Evolutionary conservation across 257 asterid genomes (phyloP), one percentile per base, ranked within the genome.

Genomic region (Ligustrum vulgare): DNA sequence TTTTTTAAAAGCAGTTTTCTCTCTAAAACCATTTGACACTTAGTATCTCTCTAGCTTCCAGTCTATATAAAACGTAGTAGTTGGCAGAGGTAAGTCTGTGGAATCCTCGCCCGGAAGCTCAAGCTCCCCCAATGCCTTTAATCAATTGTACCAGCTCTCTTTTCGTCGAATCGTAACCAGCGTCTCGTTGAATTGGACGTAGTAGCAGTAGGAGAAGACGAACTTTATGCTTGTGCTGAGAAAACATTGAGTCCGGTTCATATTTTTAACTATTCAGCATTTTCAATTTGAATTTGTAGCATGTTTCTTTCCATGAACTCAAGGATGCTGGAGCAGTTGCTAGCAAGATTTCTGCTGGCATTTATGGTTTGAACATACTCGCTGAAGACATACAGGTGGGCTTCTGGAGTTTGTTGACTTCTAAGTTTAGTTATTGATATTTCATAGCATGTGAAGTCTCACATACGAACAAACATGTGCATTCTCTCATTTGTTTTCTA

Each of bases 321-420:
- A 87, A 78, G 80, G 99, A 95, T 84, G 91, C 94, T 54, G 98
- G 97, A 75, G 99, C 99, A 43, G 98, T 95, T 82, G 99, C 99
- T 80, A 93, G 99, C 90, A 80, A 80, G 74, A 83, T 84, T 75
- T 97, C 99, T 43, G 91, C 96, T 71, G 78, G 82, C 86, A 91
- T 91, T 78, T 95, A 93, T 77, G 96, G 85, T 80, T 85, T 95
- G 83, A 82, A 91, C 79, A 75, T 93, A 82, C 98, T 95, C 80
- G 97, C 97, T 76, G 87, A 84, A 85, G 97, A 95, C 84, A 90
- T 93, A 80, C 99, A 95, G 99, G 99, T 95, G 75, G 54, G 87
- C 71, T 51, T 54, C 10, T 73, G 67, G 67, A 60, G 86, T 72
- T 51, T 54, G 16, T 73, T 63, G 35, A 60, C 18, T 60, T 60